These are phyloP conservation scores for Ustilago vetiveriae DNA, from an alignment of 1,284 basidiomycete species.

Conservation along the genomic window DNA sequence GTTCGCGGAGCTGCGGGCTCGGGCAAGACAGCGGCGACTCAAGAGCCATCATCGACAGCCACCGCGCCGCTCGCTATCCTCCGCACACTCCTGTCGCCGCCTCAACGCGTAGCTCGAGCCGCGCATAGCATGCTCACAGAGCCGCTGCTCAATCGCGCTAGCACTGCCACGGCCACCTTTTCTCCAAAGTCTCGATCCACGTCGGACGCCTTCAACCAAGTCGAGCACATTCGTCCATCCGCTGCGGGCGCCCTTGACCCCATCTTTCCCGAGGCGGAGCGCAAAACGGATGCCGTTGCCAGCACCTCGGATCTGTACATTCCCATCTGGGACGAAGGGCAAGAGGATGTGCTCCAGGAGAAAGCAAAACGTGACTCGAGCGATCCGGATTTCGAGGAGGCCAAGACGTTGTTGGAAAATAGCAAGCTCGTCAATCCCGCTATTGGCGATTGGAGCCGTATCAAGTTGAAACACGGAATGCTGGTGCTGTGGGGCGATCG, in stretches of 20 bases:
- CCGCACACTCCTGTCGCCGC: slow-evolving; percentile 26
- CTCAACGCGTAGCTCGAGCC: slow-evolving; percentile 37
- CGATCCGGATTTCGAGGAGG: slow-evolving; percentile 32
- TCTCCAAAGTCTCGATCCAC: slow-evolving; percentile 1
- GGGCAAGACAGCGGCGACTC: not conserved
- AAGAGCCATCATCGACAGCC: not conserved
- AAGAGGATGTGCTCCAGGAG: slow-evolving; percentile 2
- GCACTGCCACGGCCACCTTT: slow-evolving; percentile 1
- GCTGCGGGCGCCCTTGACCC: slow-evolving; percentile 43
- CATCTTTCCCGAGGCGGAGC: slow-evolving; percentile 48
- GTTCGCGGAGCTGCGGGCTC: not conserved
- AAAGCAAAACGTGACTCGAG: slow-evolving; percentile 1
- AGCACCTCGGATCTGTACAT: slow-evolving; percentile 46
- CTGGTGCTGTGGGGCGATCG: slow-evolving; percentile 62
- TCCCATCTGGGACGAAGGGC: slow-evolving; percentile 20
- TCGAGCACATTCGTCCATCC: slow-evolving; percentile 24
- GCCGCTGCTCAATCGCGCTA: slow-evolving; percentile 43
- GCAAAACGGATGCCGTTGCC: slow-evolving; percentile 45
- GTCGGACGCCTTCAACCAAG: slow-evolving; percentile 26
- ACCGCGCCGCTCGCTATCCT: slow-evolving; percentile 36
- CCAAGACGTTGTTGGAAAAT: slow-evolving; percentile 38
- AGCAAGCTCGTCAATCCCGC: slow-evolving; percentile 57
- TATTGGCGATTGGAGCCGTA: slow-evolving; percentile 59
- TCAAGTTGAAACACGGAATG: slow-evolving; percentile 51
- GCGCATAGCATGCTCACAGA: slow-evolving; percentile 52